Conservation (phyloP, 1,284 basidiomycete genomes). For the Kalmanozyma brasiliensis region DNA sequence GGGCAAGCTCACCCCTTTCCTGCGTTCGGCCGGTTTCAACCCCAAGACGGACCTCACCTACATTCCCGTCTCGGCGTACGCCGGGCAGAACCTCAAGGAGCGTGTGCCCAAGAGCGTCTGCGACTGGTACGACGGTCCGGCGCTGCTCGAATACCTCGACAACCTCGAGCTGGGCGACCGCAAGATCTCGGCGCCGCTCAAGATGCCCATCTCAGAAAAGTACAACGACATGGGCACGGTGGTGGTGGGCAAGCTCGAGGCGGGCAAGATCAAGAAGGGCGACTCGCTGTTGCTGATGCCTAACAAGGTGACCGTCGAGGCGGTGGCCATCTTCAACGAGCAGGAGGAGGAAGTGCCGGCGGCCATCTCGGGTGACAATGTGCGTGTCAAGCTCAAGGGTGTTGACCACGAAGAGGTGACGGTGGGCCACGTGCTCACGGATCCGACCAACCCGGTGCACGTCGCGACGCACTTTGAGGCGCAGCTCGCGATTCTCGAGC, state of each 20-base stretch:
- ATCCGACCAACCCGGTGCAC: slow-evolving; percentile 60
- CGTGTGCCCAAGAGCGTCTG: slow-evolving; percentile 55
- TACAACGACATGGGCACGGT: slow-evolving; percentile 68
- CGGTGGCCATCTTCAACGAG: slow-evolving; percentile 63
- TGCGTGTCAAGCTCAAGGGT: slow-evolving; percentile 67
- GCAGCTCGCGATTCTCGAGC: slow-evolving; percentile 67
- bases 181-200: slow-evolving; percentile 64
- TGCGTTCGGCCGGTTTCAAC: slow-evolving; percentile 63
- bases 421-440: slow-evolving; percentile 63
- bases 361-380: slow-evolving; percentile 67
- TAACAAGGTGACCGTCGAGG: slow-evolving; percentile 62
- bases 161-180: slow-evolving; percentile 62
- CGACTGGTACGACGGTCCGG: slow-evolving; percentile 62
- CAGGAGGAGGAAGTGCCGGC: slow-evolving; percentile 67
- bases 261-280: slow-evolving; percentile 64
- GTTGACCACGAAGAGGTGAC: slow-evolving; percentile 65
- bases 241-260: slow-evolving; percentile 67
- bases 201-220: slow-evolving; percentile 67
- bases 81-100: slow-evolving; percentile 67
- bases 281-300: slow-evolving; percentile 64
- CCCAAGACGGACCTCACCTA: slow-evolving; percentile 67
- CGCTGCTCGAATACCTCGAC: slow-evolving; percentile 63
- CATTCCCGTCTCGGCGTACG: slow-evolving; percentile 65
- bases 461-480: slow-evolving; percentile 66
- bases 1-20: slow-evolving; percentile 64